Base-by-base conservation (phyloP, 495 filamentous ascomycete species). In the Margaritispora aquatica region DNA sequence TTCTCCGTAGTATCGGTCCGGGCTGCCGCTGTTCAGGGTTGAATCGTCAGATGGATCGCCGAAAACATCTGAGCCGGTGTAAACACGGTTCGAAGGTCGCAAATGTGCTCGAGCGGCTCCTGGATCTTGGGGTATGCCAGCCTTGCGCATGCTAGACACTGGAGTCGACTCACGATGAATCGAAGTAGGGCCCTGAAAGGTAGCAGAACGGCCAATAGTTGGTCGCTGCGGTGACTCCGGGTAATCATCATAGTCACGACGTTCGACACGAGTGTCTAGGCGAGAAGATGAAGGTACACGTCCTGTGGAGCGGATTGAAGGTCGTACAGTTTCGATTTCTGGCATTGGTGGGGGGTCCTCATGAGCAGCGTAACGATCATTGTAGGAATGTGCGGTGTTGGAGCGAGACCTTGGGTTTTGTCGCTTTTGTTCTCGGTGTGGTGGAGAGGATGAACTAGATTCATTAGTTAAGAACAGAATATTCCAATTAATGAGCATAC, bases 301-400 rank as follows among this genome's bases (percentile, higher is more conserved):
- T 21, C 41, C 52, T 50, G 55, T 49, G 2, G 86, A 82, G 47
- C 83, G 79, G 61, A 89, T 86, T n/a, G 84, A 74, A 60, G 88
- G 81, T 46, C 85, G 80, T 36, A 77, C 73, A 0, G 72, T 64
- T 58, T 72, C 68, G 3, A 60, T 55, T 46, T 77, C 75, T 2
- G 74, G 66, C 17, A 68, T 60, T 19, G 69, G 59, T 57, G 66
- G 64, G 7, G 63, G 58, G 47, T 77, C 76, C 1, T 75, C 69
- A 24, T 74, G 69, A 11, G 72, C 70, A 26, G 70, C 70, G 22
- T 72, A 70, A 41, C 73, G 73, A 22, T 75, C 77, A 34, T 60
- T 66, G 66, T 69, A 71, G 50, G 75, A 77, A 22, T 72, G 75
- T 11, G 70, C 66, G 1, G 77, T 80, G 66, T 74, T 78, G 29